Base-by-base conservation (phyloP, 805 yeast species). In the Lachancea waltii region DNA sequence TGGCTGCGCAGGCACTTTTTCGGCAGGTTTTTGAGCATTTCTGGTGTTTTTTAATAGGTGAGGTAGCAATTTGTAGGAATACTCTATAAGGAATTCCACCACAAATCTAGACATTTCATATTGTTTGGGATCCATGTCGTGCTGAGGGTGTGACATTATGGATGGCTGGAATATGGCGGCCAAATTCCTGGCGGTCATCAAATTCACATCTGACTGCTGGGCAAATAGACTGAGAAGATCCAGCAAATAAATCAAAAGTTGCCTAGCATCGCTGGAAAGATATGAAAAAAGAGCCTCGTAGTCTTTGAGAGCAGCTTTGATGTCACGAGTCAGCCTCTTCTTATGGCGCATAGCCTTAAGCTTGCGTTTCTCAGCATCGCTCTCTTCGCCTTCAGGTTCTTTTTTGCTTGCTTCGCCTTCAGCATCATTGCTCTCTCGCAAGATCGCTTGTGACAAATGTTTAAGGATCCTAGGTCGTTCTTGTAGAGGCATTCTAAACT, bases 91-190 rank as follows among this genome's bases (percentile, higher is more conserved):
- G 48, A 90, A 87, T 54, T 89, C 94, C 18, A 92, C 81, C 23
- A 85, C 95, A 6, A 78, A 70, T 48, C 89, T 86, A 4, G 95
- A 84, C 24, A 86, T 64, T 9, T 85, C 90, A 63, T 89, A 89
- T 61, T 92, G 97, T 22, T 79, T 85, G 1, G 97, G 97, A 29
- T 81, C 76, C 79, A 90, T 76, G 56, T 89, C 96, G 59, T 92
- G 97, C 47, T 72, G 74, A 4, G 96, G 95, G 59, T 90, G 97
- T 7, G 95, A 83, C 37, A 92, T 67, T 13, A 92, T 78, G n/a
- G 95, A 84, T 3, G 98, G 97, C 64, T 92, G 98, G 65, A 92
- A 92, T 41, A 92, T 85, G 2, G 97, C 95, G 1, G 97, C 95
- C 46, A 92, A 67, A 57, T 92, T 92, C 50, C 86, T 75, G 1